Evolutionary conservation across 164 flowering plant species (phyloP).

Genomic region (Umbellularia californica): DNA sequence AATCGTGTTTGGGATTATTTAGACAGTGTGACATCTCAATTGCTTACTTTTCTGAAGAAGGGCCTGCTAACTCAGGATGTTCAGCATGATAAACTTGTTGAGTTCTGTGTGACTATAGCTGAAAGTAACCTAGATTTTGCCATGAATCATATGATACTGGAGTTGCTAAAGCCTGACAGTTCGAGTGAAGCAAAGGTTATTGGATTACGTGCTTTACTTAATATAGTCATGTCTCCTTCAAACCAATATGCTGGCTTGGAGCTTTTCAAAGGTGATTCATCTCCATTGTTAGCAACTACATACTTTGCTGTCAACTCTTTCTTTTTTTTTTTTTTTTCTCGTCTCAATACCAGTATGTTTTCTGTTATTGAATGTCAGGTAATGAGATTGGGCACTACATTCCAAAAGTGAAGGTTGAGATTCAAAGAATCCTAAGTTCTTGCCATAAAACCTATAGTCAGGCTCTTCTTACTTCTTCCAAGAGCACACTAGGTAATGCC

Average conservation of each 20-base stretch:
- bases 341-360: constrained; percentile 5
- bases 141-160: constrained; percentile 94
- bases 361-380: constrained; percentile 42
- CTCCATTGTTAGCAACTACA: not conserved
- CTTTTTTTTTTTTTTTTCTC: not conserved
- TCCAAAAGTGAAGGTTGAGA: constrained; percentile 94
- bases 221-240: constrained; percentile 83
- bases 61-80: constrained; percentile 98
- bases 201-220: constrained; percentile 92
- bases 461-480: constrained; percentile 95
- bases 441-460: constrained; percentile 81
- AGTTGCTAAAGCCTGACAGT: constrained; percentile 84
- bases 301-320: not conserved
- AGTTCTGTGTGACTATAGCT: constrained; percentile 95
- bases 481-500: constrained; percentile 68
- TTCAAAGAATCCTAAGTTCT: constrained; percentile 78
- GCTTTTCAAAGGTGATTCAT: constrained; percentile 63
- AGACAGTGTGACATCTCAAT: constrained; percentile 96
- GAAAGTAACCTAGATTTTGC: constrained; percentile 96
- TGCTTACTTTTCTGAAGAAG: constrained; percentile 74
- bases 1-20: constrained; percentile 97
- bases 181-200: constrained; percentile 94
- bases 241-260: constrained; percentile 75
- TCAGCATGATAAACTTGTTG: constrained; percentile 97
- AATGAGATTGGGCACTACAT: constrained; percentile 83